Evolutionary conservation across 768 basidiomycete genomes (phyloP).

Genomic region (Lentinula guzmanii): DNA sequence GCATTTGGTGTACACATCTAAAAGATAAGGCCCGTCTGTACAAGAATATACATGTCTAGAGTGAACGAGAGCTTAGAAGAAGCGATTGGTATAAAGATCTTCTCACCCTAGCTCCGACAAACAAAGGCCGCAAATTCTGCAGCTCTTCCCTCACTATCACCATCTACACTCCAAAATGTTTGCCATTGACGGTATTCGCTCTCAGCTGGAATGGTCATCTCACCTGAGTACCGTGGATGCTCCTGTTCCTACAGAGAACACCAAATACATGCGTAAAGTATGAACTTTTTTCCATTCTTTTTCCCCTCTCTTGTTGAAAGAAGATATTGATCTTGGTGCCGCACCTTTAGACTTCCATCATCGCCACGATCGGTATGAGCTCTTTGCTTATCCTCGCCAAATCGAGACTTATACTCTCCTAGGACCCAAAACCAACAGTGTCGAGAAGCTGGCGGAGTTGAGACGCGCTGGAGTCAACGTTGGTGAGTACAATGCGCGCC

Average conservation of each 20-base stretch:
- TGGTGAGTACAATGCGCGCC: conserved; percentile 47
- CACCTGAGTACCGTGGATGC: conserved; percentile 69
- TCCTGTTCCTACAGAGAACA: conserved; percentile 66
- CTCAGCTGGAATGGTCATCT: conserved; percentile 92
- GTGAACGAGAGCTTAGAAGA: neutral
- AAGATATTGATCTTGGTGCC: neutral
- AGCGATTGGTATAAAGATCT: neutral
- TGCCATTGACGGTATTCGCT: conserved; percentile 54
- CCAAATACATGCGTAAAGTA: conserved; percentile 91
- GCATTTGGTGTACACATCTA: neutral
- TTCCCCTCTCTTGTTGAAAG: neutral
- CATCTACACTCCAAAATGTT: conserved; percentile 38
- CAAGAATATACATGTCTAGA: too few species aligned
- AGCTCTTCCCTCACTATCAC: conserved; percentile 12
- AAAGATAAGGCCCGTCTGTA: too few species aligned
- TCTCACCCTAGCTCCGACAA: neutral
- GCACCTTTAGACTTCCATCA: conserved; percentile 80
- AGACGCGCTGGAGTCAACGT: conserved; percentile 94
- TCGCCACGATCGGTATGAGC: conserved; percentile 88
- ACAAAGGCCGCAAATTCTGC: neutral
- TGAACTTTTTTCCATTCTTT: conserved; percentile 15
- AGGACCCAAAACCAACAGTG: conserved; percentile 93
- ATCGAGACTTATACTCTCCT: conserved; percentile 9
- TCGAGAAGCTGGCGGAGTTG: conserved; percentile 82
- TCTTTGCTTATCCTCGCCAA: conserved; percentile 2